These are phyloP conservation scores for Phytopythium mirpurense DNA, from an alignment of 352 stramenopile genomes.

Conservation along the genomic window DNA sequence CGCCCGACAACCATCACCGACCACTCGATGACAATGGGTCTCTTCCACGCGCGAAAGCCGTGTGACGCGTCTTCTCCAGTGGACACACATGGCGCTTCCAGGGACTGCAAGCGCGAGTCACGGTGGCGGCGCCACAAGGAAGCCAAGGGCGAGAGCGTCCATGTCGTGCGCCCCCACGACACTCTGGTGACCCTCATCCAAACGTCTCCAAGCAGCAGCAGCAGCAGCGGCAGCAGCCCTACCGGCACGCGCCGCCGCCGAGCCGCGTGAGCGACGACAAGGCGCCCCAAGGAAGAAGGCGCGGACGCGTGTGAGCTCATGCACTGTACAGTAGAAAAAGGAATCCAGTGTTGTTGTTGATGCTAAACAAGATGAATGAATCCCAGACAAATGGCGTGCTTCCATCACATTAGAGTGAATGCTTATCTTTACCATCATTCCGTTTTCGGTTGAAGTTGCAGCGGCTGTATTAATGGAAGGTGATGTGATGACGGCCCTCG, in stretches of 20 bases:
- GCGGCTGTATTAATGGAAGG: no score
- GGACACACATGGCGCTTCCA: not conserved
- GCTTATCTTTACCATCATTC: no score
- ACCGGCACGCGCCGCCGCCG: conserved; percentile 11
- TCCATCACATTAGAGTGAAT: no score
- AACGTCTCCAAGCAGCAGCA: conserved; percentile 1
- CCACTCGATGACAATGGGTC: conserved; percentile 17
- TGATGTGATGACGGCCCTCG: no score
- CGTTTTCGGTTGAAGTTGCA: no score
- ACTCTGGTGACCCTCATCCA: conserved; percentile 24
- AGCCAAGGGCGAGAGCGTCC: conserved; percentile 9
- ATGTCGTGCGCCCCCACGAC: conserved; percentile 31
- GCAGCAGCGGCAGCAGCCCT: no score
- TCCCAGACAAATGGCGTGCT: no score
- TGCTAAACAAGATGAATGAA: no score
- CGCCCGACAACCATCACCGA: not conserved
- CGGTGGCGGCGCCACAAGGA: conserved; percentile 16
- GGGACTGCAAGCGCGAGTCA: conserved; percentile 12
- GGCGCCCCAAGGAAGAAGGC: not conserved
- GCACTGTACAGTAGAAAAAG: no score
- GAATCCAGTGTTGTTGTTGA: no score
- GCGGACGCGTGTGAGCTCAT: not conserved
- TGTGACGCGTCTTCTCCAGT: conserved; percentile 1
- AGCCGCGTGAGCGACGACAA: not conserved
- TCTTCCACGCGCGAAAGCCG: conserved; percentile 26